A percentile compares a stretch with the other conserved stretches of the same genome.
These are phyloP conservation scores for Ustilago curta DNA, from an alignment of 1,284 basidiomycete species.

Conservation along the genomic window DNA sequence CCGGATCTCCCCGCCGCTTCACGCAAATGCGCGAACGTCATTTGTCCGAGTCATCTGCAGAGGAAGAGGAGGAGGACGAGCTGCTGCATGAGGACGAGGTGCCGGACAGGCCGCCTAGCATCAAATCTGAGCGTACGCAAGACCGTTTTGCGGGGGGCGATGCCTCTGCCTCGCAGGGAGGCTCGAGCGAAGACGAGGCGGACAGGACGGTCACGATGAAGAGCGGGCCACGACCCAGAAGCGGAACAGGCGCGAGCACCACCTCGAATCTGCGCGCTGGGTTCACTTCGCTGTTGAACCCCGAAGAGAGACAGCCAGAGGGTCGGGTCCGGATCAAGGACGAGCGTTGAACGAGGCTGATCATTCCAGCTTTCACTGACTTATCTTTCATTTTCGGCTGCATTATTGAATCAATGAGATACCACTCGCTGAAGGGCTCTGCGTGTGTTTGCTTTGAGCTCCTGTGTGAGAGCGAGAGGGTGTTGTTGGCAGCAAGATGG, in stretches of 20 bases:
- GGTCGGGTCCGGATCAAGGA: slow-evolving; percentile 27
- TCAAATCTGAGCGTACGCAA: slow-evolving; percentile 11
- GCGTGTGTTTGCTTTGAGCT: too few species aligned
- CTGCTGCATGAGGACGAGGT: slow-evolving; percentile 27
- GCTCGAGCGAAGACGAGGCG: slow-evolving; percentile 33
- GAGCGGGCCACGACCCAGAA: slow-evolving; percentile 26
- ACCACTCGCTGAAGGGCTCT: too few species aligned
- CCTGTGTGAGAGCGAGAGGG: too few species aligned
- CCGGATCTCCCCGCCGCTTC: slow-evolving; percentile 33
- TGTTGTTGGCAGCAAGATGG: too few species aligned
- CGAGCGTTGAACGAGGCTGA: slow-evolving; percentile 12
- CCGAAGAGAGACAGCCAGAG: slow-evolving; percentile 17
- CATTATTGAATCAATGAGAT: too few species aligned
- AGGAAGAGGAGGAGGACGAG: slow-evolving; percentile 47
- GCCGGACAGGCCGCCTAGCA: neutral
- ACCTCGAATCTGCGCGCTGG: slow-evolving; percentile 36
- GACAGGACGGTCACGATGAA: slow-evolving; percentile 42
- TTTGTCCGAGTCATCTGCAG: slow-evolving; percentile 38
- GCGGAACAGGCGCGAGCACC: slow-evolving; percentile 32
- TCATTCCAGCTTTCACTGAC: too few species aligned
- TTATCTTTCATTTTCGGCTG: too few species aligned
- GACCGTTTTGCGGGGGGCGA: slow-evolving; percentile 7
- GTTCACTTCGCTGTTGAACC: slow-evolving; percentile 43
- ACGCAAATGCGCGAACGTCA: slow-evolving; percentile 44
- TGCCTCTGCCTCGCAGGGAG: slow-evolving; percentile 11